A percentile compares a stretch with the other conserved stretches of the same genome.
Conservation (phyloP, 768 basidiomycete genomes). For the Xanthoconium purpureum region DNA sequence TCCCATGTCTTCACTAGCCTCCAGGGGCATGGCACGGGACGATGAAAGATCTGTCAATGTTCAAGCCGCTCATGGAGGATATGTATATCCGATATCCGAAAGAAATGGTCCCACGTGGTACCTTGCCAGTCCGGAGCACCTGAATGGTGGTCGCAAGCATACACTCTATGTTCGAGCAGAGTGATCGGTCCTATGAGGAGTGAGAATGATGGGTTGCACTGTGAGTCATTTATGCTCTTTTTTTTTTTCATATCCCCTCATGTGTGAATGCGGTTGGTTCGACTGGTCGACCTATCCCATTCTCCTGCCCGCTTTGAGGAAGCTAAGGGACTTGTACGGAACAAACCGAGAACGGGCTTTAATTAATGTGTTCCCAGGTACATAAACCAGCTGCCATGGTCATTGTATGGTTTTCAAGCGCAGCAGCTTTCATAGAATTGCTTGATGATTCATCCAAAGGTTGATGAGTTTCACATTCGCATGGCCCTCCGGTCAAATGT, state of each 20-base stretch:
- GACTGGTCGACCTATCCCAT: conserved; percentile 15
- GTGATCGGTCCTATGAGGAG: conserved; percentile 21
- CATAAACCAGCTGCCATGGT: too few relatives aligned
- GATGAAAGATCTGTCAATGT: conserved; percentile 22
- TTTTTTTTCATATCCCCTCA: not conserved
- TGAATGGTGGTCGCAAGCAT: conserved; percentile 23
- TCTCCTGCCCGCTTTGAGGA: conserved; percentile 17
- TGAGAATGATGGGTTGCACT: conserved; percentile 14
- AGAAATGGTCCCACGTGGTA: too few relatives aligned
- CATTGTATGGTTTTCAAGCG: too few relatives aligned
- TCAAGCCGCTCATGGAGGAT: conserved; percentile 27
- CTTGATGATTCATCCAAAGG: too few relatives aligned
- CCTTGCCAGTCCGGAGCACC: too few relatives aligned
- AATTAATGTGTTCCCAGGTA: too few relatives aligned
- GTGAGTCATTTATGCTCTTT: conserved; percentile 7
- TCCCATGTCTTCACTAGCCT: too few relatives aligned
- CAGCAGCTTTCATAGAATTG: too few relatives aligned
- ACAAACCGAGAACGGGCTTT: too few relatives aligned
- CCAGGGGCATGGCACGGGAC: too few relatives aligned
- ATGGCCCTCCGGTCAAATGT: too few relatives aligned
- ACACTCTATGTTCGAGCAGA: conserved; percentile 20
- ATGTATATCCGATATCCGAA: conserved; percentile 20
- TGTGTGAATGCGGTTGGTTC: not conserved
- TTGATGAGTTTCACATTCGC: too few relatives aligned
- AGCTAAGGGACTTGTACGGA: not conserved